Conservation (phyloP, 2,329 filamentous ascomycete species). For the Sporothrix dimorphospora region DNA sequence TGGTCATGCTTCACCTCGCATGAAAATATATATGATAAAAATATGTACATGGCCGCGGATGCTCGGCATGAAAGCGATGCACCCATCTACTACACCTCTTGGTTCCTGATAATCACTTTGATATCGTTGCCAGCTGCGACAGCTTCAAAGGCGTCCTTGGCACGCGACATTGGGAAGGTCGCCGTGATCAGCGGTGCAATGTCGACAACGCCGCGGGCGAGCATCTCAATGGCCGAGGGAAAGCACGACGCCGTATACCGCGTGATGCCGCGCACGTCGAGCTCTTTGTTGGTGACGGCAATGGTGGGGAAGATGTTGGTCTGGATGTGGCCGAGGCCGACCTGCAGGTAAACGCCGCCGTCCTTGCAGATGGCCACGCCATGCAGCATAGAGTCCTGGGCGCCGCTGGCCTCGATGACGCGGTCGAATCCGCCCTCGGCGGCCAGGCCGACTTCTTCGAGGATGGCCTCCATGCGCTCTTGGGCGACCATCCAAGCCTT, state of each 20-base stretch:
- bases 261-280: conserved; percentile 79
- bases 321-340: conserved; percentile 84
- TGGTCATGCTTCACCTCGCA: too few species aligned
- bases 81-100: neutral
- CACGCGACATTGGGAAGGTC: conserved; percentile 76
- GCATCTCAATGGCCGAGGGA: conserved; percentile 75
- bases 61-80: neutral
- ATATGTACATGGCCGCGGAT: neutral
- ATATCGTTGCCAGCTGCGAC: conserved; percentile 80
- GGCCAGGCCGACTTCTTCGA: conserved; percentile 61
- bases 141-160: conserved; percentile 83
- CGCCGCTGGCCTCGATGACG: conserved; percentile 79
- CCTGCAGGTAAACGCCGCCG: conserved; percentile 82
- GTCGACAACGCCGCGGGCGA: conserved; percentile 71
- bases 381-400: conserved; percentile 75
- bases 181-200: conserved; percentile 83
- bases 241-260: conserved; percentile 89
- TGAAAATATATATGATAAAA: neutral
- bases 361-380: conserved; percentile 69
- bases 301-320: conserved; percentile 85
- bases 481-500: conserved; percentile 21
- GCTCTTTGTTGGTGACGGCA: conserved; percentile 84
- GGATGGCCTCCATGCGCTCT: conserved; percentile 51
- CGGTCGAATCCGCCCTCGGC: conserved; percentile 67
- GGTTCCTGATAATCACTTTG: conserved; percentile 60